A percentile compares a stretch with the other conserved stretches of the same genome.
phyloP scores from a whole-genome alignment of 2,329 filamentous ascomycete genomes.

The Nectriaceae sp. region DNA sequence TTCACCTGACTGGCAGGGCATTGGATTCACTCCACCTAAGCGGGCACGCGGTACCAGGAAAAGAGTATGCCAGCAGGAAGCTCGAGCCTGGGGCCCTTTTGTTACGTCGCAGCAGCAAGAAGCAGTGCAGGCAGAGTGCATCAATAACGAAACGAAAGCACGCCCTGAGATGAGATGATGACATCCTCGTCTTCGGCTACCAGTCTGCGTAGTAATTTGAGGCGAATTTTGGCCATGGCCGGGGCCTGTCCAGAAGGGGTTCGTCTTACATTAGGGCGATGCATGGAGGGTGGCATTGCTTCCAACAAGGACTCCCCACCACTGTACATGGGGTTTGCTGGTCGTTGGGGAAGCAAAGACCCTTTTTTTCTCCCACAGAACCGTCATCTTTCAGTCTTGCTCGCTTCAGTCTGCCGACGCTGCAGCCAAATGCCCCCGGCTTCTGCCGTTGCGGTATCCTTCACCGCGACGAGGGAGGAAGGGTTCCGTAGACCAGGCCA shows the following conservation, averaged over 20 bases:
- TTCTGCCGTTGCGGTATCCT: constrained; percentile 18
- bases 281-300: constrained; percentile 35
- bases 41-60: background rate
- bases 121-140: constrained; percentile 18
- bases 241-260: constrained; percentile 32
- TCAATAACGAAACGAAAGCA: constrained; percentile 20
- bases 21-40: constrained; percentile 17
- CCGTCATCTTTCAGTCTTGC: background rate
- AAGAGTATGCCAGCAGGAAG: constrained; percentile 7
- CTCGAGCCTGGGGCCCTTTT: constrained; percentile 14
- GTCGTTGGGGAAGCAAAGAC: constrained; percentile 21
- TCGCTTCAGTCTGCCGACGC: constrained; percentile 5
- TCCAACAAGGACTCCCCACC: constrained; percentile 22
- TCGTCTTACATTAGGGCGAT: constrained; percentile 36
- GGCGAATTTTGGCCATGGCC: constrained; percentile 29
- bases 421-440: constrained; percentile 11
- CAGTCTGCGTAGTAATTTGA: constrained; percentile 28
- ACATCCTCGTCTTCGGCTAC: constrained; percentile 12
- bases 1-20: constrained; percentile 17
- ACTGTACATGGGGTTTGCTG: constrained; percentile 12
- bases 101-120: constrained; percentile 11
- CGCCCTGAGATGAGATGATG: constrained; percentile 25
- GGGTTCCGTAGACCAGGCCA: constrained; percentile 5
- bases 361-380: constrained; percentile 19
- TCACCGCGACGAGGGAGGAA: constrained; percentile 17